phyloP scores from a whole-genome alignment of 1,284 basidiomycete species.

The Papiliotrema terrestris region DNA sequence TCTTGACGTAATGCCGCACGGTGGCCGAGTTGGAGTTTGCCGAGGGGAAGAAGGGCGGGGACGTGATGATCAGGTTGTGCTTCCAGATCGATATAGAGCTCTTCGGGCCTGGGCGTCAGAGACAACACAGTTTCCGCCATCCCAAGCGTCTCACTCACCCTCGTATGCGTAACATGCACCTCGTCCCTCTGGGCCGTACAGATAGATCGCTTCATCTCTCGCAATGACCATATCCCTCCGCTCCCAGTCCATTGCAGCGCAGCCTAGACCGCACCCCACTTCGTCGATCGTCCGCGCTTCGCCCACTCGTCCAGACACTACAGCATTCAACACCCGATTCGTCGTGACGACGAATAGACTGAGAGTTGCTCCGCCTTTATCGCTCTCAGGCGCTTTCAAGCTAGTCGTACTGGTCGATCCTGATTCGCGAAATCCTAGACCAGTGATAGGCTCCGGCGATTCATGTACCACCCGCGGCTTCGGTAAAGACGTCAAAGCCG shows the following conservation, averaged over 20 bases:
- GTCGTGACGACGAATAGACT: slow-evolving; percentile 84
- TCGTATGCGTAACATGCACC: slow-evolving; percentile 87
- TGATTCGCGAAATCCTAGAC: slow-evolving; percentile 78
- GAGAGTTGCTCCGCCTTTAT: slow-evolving; percentile 36
- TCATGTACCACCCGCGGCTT: slow-evolving; percentile 78
- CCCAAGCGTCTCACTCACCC: slow-evolving; percentile 54
- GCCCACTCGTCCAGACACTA: slow-evolving; percentile 67
- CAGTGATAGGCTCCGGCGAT: slow-evolving; percentile 78
- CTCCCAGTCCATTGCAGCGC: slow-evolving; percentile 72
- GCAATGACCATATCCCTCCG: slow-evolving; percentile 76
- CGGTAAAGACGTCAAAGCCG: slow-evolving; percentile 64
- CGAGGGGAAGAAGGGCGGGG: slow-evolving; percentile 72
- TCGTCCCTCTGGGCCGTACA: slow-evolving; percentile 77
- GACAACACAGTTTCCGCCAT: background rate
- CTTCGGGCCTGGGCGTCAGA: slow-evolving; percentile 41
- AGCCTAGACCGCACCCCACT: slow-evolving; percentile 76
- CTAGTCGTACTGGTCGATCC: slow-evolving; percentile 6
- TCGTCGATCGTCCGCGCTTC: slow-evolving; percentile 73
- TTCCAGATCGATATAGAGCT: slow-evolving; percentile 61
- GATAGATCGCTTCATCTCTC: slow-evolving; percentile 86
- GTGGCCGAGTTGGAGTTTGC: slow-evolving; percentile 67
- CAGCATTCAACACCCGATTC: slow-evolving; percentile 64
- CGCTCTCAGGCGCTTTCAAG: slow-evolving; percentile 1
- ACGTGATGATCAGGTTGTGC: slow-evolving; percentile 83
- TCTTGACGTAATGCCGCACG: slow-evolving; percentile 66